These are phyloP conservation scores for Lachancea kluyveri DNA, from an alignment of 805 yeast genomes.

Conservation along the genomic window DNA sequence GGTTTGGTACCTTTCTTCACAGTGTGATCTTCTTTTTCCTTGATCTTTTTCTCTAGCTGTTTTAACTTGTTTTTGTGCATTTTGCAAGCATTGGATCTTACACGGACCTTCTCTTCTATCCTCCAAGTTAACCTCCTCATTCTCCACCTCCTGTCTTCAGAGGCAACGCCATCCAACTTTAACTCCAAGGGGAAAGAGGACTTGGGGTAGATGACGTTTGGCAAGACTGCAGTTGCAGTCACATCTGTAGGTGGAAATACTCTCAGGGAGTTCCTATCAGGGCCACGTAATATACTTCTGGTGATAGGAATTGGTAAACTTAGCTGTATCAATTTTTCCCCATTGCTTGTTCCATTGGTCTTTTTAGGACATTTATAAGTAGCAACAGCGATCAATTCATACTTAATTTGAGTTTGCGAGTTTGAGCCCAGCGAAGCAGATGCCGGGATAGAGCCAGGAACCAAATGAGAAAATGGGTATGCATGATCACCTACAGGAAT, in stretches of 20 bases:
- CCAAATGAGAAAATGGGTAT: slow-evolving; percentile 83
- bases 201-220: slow-evolving; percentile 84
- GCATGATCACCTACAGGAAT: slow-evolving; percentile 69
- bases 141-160: slow-evolving; percentile 71
- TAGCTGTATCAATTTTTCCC: slow-evolving; percentile 36
- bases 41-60: slow-evolving; percentile 21
- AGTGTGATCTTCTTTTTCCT: slow-evolving; percentile 28
- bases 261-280: slow-evolving; percentile 79
- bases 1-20: slow-evolving; percentile 23
- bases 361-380: slow-evolving; percentile 34
- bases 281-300: slow-evolving; percentile 73
- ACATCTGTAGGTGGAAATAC: slow-evolving; percentile 95
- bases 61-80: slow-evolving; percentile 47
- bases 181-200: slow-evolving; percentile 80
- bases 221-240: slow-evolving; percentile 79
- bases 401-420: slow-evolving; percentile 49
- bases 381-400: slow-evolving; percentile 65
- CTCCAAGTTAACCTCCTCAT: slow-evolving; percentile 87
- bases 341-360: slow-evolving; percentile 14
- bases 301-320: slow-evolving; percentile 63
- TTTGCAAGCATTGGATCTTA: slow-evolving; percentile 52
- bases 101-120: slow-evolving; percentile 73
- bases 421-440: slow-evolving; percentile 54
- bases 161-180: slow-evolving; percentile 64
- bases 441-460: slow-evolving; percentile 87